phyloP scores from a whole-genome alignment of 176 grass and related monocot genomes.

The Rhynchospora tenuis region DNA sequence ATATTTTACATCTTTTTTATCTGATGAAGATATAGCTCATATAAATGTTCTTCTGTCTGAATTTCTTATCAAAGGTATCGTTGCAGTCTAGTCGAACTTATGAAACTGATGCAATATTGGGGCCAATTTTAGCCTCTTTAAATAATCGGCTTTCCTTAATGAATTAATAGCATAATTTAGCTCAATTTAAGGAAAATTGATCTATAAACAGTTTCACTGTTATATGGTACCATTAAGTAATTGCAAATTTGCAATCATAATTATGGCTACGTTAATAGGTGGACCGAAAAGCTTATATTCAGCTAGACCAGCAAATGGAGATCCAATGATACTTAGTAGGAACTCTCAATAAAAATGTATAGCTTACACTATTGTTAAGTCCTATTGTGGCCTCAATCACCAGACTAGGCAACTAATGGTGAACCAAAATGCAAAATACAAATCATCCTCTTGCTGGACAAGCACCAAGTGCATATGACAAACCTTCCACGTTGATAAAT shows the following conservation, averaged over 20 bases:
- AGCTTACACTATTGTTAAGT: neutral
- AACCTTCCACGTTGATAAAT: neutral
- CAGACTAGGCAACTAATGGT: neutral
- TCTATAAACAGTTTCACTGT: neutral
- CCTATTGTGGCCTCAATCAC: neutral
- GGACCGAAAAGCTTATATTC: neutral
- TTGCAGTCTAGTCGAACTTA: neutral
- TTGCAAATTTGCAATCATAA: neutral
- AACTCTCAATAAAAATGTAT: neutral
- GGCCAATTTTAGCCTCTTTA: neutral
- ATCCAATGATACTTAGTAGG: neutral
- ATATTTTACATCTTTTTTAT: neutral
- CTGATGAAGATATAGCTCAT: neutral
- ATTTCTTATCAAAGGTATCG: neutral
- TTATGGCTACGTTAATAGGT: neutral
- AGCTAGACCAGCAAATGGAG: neutral
- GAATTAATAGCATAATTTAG: neutral
- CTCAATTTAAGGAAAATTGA: neutral
- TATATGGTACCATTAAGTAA: neutral
- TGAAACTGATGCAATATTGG: neutral
- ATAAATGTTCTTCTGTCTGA: neutral
- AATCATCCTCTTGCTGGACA: neutral
- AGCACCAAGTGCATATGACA: neutral
- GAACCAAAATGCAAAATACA: neutral
- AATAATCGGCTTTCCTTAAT: neutral